These are phyloP conservation scores for Suhomyces pyralidae DNA, from an alignment of 805 yeast genomes.

Conservation along the genomic window DNA sequence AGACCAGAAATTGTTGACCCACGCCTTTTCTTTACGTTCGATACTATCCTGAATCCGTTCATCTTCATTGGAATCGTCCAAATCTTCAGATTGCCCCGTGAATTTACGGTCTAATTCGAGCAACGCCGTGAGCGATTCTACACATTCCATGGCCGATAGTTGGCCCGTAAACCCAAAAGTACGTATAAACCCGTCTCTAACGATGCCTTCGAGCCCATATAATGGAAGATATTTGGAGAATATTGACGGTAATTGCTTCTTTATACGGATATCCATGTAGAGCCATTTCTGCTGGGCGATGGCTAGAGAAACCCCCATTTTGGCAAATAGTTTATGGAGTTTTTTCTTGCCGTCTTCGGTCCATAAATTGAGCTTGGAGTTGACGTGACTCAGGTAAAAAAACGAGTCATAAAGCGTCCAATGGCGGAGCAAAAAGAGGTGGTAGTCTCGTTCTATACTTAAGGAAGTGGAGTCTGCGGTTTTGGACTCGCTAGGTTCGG, in stretches of 20 bases:
- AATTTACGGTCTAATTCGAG: conserved; percentile 58
- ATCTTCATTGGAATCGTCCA: conserved; percentile 20
- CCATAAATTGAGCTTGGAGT: conserved; percentile 84
- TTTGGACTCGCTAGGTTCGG: conserved; percentile 14
- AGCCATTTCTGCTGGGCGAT: conserved; percentile 92
- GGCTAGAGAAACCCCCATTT: conserved; percentile 89
- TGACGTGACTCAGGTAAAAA: conserved; percentile 85
- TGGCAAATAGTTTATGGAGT: conserved; percentile 87
- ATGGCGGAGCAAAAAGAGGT: conserved; percentile 81
- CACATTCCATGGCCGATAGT: conserved; percentile 88
- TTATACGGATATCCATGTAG: conserved; percentile 78
- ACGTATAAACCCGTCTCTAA: conserved; percentile 82
- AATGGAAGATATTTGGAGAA: conserved; percentile 67
- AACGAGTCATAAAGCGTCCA: conserved; percentile 92
- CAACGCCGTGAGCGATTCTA: conserved; percentile 81
- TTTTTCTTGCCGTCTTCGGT: conserved; percentile 86
- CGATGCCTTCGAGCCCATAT: conserved; percentile 79
- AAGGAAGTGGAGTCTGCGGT: conserved; percentile 47
- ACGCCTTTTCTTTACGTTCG: conserved; percentile 50
- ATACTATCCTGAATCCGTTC: conserved; percentile 22
- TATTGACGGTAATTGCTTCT: conserved; percentile 65
- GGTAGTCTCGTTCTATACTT: conserved; percentile 76
- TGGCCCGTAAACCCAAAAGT: conserved; percentile 86
- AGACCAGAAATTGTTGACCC: conserved; percentile 72
- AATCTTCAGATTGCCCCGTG: conserved; percentile 13